Evolutionary conservation across 2,329 filamentous ascomycete genomes (phyloP), one percentile per base, ranked within the genome.

Genomic region (Bipolaris oryzae): DNA sequence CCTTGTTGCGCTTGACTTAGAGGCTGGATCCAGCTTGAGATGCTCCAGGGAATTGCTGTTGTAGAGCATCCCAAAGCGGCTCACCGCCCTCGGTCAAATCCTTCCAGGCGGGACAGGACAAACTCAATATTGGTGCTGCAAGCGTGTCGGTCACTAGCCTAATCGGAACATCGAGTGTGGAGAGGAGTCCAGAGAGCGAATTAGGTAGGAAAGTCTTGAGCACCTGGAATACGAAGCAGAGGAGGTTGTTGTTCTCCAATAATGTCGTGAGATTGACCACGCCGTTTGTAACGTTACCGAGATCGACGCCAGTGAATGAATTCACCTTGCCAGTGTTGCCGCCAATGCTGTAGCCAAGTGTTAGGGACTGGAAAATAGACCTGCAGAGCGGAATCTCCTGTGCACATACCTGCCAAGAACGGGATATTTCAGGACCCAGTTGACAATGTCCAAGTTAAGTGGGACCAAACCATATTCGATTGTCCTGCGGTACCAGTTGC

Each of bases 311-410:
- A 4, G 78, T 73, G 61, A 84, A 85, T 20, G 77, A 80, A 70
- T 85, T 81, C 20, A 81, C 76, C 2, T 74, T 76, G 16, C 82
- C 81, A 5, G 78, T 78, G 61, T 85, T 85, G 9, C 83, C 83
- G 9, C 83, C 84, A 15, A 85, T 77, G 44, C 62, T 65, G 23
- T 3, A 37, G 37, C 2, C 25, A 21, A 25, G 10, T 39, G 42
- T 62, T 20, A 52, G 28, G 45, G 28, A 41, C 15, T 16, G 3
- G 20, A 3, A 11, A 15, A n/a, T 13, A 2, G 5, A 15, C 1
- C 15, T n/a, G 3, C 15, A n/a, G 13, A 46, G 16, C 2, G 2
- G 23, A 41, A 9, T 21, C 11, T 31, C 28, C 23, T 15, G n/a
- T 1, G 33, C 21, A 55, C 63, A 7, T 59, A 66, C 63, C 62